Evolutionary conservation across 495 filamentous ascomycete genomes (phyloP).

Genomic region (Ascobolus immersus): DNA sequence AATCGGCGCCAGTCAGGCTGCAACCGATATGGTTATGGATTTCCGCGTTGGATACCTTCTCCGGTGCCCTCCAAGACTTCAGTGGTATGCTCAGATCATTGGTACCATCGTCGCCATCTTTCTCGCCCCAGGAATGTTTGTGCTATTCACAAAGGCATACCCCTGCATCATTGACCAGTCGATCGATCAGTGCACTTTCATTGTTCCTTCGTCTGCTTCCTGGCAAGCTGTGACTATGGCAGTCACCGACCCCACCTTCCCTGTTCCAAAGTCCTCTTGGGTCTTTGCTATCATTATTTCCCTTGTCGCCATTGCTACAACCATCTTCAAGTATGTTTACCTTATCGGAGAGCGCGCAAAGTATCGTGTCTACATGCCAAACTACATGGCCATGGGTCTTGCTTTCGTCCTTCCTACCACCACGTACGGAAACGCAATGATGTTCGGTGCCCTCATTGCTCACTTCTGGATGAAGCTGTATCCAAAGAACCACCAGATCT

Average conservation of each 20-base stretch:
- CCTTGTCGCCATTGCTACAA: constrained; percentile 17
- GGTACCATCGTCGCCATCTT: constrained; percentile 36
- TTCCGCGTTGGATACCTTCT: constrained; percentile 40
- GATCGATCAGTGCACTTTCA: constrained; percentile 26
- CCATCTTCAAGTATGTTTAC: constrained; percentile 31
- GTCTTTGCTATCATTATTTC: constrained; percentile 20
- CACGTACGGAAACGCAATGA: constrained; percentile 29
- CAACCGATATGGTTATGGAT: constrained; percentile 28
- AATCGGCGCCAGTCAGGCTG: constrained; percentile 30
- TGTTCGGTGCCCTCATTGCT: constrained; percentile 32
- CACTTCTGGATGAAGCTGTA: constrained; percentile 32
- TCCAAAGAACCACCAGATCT: constrained; percentile 29
- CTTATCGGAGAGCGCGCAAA: constrained; percentile 27
- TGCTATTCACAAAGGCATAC: constrained; percentile 36
- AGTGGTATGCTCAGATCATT: constrained; percentile 36
- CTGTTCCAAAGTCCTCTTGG: constrained; percentile 26
- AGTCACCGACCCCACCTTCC: constrained; percentile 32
- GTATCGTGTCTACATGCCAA: constrained; percentile 33
- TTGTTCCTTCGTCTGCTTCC: constrained; percentile 33
- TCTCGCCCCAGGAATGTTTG: constrained; percentile 34
- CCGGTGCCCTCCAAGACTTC: constrained; percentile 32
- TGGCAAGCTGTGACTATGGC: constrained; percentile 40
- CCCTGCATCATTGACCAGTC: constrained; percentile 31
- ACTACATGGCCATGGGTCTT: constrained; percentile 39
- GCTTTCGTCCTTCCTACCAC: constrained; percentile 36